Conservation (phyloP, 768 basidiomycete species). For the Obba rivulosa region DNA sequence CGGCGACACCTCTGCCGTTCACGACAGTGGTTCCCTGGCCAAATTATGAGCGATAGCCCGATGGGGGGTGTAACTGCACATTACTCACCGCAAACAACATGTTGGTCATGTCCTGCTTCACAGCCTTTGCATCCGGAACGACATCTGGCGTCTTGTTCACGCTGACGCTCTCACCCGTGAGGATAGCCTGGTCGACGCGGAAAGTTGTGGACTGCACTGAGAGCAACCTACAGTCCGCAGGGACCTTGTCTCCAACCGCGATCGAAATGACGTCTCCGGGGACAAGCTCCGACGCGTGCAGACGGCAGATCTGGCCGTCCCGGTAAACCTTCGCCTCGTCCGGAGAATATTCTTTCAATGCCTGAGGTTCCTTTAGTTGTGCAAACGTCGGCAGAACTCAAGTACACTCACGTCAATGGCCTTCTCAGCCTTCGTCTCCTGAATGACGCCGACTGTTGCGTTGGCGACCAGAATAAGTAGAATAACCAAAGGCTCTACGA, state of each 20-base stretch:
- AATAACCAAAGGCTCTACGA: constrained; percentile 94
- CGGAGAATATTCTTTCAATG: constrained; percentile 93
- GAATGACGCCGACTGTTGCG: constrained; percentile 95
- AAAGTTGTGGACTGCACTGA: constrained; percentile 92
- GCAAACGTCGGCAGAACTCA: not conserved
- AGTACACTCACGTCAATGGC: constrained; percentile 86
- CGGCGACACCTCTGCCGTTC: constrained; percentile 81
- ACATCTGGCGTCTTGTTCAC: constrained; percentile 74
- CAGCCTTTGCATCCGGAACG: constrained; percentile 71
- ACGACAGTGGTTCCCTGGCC: constrained; percentile 90
- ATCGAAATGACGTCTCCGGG: constrained; percentile 92
- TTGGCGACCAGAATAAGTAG: constrained; percentile 94
- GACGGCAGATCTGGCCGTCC: constrained; percentile 57
- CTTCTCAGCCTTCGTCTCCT: constrained; percentile 93
- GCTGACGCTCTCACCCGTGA: constrained; percentile 90
- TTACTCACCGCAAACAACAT: constrained; percentile 83
- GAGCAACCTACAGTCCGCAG: constrained; percentile 88
- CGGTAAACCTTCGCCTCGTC: constrained; percentile 92
- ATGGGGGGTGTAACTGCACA: not conserved
- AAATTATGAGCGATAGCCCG: not conserved
- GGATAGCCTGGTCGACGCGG: constrained; percentile 91
- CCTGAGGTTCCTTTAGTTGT: constrained; percentile 42
- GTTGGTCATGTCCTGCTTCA: constrained; percentile 98
- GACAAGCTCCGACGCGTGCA: constrained; percentile 87
- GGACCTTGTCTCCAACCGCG: constrained; percentile 91